Conservation (phyloP, 768 basidiomycete species). For the Tylopilus rubrobrunneus region DNA sequence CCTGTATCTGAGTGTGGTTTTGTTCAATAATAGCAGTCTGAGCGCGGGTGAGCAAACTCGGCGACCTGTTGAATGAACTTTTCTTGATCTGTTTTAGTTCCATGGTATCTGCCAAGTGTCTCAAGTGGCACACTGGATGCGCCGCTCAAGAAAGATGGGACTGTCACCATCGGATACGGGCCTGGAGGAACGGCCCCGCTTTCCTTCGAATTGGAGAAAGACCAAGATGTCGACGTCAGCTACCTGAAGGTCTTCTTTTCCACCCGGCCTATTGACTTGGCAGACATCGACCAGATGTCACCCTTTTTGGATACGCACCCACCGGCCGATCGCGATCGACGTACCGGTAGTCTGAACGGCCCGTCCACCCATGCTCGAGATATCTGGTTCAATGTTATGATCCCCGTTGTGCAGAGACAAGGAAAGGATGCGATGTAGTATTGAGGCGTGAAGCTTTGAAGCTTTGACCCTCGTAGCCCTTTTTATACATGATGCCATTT, state of each 20-base stretch:
- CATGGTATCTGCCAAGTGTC: constrained; percentile 5
- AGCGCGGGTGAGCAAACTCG: constrained; percentile 27
- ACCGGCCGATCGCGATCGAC: not conserved
- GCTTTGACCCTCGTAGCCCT: not conserved
- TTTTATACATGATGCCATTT: not conserved
- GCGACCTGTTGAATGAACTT: not conserved
- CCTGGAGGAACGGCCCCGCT: constrained; percentile 32
- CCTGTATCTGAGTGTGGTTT: constrained; percentile 39
- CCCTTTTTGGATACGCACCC: constrained; percentile 23
- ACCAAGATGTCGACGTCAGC: constrained; percentile 35
- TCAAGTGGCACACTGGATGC: not conserved
- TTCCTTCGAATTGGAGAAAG: constrained; percentile 29
- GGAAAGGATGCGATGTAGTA: not conserved
- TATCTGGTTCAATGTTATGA: not conserved
- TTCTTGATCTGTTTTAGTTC: not conserved
- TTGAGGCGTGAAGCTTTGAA: not conserved
- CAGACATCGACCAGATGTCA: constrained; percentile 31
- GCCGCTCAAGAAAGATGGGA: constrained; percentile 2
- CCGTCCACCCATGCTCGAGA: not conserved
- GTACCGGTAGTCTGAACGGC: not conserved
- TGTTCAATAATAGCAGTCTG: constrained; percentile 40
- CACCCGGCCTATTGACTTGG: constrained; percentile 33
- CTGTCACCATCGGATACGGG: constrained; percentile 39
- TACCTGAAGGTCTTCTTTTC: constrained; percentile 44
- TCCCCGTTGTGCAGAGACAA: not conserved